These are phyloP conservation scores for Bauhinia variegata DNA, from an alignment of 306 rosid genomes.

Conservation along the genomic window DNA sequence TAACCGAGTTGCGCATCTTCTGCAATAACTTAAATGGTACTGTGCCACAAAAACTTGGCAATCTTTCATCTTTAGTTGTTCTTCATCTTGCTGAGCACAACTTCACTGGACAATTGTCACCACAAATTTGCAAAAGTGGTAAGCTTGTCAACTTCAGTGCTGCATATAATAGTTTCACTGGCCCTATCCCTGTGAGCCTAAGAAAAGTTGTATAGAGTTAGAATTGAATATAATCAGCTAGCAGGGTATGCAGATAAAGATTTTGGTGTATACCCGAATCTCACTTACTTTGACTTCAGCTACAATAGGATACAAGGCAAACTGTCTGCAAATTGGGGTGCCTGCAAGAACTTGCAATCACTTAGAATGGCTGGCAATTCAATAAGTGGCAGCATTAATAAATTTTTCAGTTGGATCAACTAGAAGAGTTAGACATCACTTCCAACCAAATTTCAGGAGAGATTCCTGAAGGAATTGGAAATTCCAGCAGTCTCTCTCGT, in stretches of 20 bases:
- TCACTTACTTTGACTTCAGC: constrained; percentile 60
- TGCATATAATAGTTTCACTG: constrained; percentile 52
- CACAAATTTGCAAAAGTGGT: constrained; percentile 53
- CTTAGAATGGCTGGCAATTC: constrained; percentile 48
- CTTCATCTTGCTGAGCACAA: constrained; percentile 60
- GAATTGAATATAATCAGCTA: constrained; percentile 48
- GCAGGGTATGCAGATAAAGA: constrained; percentile 48
- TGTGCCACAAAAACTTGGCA: constrained; percentile 54
- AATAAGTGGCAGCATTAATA: constrained; percentile 48
- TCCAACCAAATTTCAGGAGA: constrained; percentile 54
- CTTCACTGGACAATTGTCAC: constrained; percentile 58
- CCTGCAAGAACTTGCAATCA: constrained; percentile 43
- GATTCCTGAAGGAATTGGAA: constrained; percentile 49
- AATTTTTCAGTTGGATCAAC: constrained; percentile 36
- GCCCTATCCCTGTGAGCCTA: constrained; percentile 53
- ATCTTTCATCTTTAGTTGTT: constrained; percentile 48
- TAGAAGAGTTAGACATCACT: constrained; percentile 46
- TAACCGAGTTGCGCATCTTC: constrained; percentile 43
- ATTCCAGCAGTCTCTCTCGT: constrained; percentile 21
- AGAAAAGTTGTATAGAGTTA: constrained; percentile 52
- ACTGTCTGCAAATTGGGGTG: constrained; percentile 54
- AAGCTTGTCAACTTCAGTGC: constrained; percentile 55
- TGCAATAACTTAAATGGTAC: constrained; percentile 44
- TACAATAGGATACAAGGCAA: constrained; percentile 48
- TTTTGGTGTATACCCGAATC: constrained; percentile 62